These are phyloP conservation scores for Parastagonospora avenae DNA, from an alignment of 2,329 filamentous ascomycete species.

Conservation along the genomic window DNA sequence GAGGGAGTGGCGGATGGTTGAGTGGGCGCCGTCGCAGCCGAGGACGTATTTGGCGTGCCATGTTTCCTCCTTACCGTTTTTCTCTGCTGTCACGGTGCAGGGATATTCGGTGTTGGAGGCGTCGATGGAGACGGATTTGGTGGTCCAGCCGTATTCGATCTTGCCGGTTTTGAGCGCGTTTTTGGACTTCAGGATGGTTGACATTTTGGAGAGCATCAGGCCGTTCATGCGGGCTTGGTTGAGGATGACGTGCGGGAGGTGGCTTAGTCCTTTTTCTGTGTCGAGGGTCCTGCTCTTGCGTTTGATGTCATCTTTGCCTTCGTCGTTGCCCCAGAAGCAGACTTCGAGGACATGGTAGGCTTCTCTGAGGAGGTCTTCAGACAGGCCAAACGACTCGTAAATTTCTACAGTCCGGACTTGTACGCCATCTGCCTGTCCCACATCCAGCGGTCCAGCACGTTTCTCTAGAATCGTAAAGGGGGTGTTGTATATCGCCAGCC, in stretches of 20 bases:
- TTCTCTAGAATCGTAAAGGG: constrained; percentile 64
- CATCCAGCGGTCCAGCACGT: constrained; percentile 58
- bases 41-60: constrained; percentile 48
- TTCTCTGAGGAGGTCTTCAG: constrained; percentile 66
- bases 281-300: constrained; percentile 56
- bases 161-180: constrained; percentile 21
- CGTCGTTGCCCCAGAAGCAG: constrained; percentile 51
- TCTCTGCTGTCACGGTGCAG: constrained; percentile 40
- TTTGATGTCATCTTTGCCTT: constrained; percentile 46
- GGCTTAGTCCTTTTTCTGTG: constrained; percentile 63
- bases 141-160: constrained; percentile 62
- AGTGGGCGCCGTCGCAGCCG: constrained; percentile 60
- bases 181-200: constrained; percentile 35
- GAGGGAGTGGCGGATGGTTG: constrained; percentile 56
- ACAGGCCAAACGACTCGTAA: constrained; percentile 73
- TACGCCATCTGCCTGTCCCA: constrained; percentile 68
- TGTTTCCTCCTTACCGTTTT: constrained; percentile 31
- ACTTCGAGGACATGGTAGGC: constrained; percentile 71
- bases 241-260: constrained; percentile 70
- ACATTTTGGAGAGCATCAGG: constrained; percentile 61
- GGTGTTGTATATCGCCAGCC: constrained; percentile 64
- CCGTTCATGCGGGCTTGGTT: constrained; percentile 74
- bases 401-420: constrained; percentile 73
- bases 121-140: constrained; percentile 59
- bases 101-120: constrained; percentile 40